Percentiles rank a stretch among this genome's conserved stretches.
Evolutionary conservation across 2,329 filamentous ascomycete species (phyloP).

Genomic region (Fusarium sp.): DNA sequence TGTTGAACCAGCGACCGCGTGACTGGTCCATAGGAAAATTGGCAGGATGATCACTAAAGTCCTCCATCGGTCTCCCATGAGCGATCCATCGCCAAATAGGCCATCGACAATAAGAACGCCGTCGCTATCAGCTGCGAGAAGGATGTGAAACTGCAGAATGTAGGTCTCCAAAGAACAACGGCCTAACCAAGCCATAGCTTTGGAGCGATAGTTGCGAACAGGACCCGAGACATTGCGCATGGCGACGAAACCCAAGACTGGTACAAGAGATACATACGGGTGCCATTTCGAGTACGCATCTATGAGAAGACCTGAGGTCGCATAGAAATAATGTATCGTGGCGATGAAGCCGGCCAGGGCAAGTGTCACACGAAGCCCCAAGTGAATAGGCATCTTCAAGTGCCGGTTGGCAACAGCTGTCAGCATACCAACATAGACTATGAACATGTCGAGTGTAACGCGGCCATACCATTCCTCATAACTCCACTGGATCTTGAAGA

Average conservation of each 20-base stretch:
- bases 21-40: slow-evolving; percentile 40
- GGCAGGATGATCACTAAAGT: slow-evolving; percentile 37
- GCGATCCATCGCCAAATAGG: slow-evolving; percentile 33
- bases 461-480: slow-evolving; percentile 57
- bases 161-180: slow-evolving; percentile 66
- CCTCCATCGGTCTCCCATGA: slow-evolving; percentile 40
- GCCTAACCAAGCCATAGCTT: slow-evolving; percentile 61
- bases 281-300: slow-evolving; percentile 58
- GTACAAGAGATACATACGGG: slow-evolving; percentile 62
- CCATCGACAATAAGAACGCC: slow-evolving; percentile 53
- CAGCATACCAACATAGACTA: slow-evolving; percentile 65
- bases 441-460: slow-evolving; percentile 60
- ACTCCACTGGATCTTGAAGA: slow-evolving; percentile 59
- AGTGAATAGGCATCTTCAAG: neutral
- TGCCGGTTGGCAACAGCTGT: slow-evolving; percentile 41
- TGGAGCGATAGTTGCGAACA: slow-evolving; percentile 41
- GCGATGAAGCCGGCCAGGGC: slow-evolving; percentile 44
- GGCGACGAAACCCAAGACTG: slow-evolving; percentile 60
- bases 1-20: slow-evolving; percentile 29
- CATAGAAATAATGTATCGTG: neutral
- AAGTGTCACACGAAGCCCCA: slow-evolving; percentile 27
- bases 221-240: slow-evolving; percentile 55
- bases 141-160: slow-evolving; percentile 68
- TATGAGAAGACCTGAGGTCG: neutral
- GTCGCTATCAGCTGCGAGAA: slow-evolving; percentile 66